Conservation (phyloP, 495 filamentous ascomycete genomes). For the Xylaria acuta region DNA sequence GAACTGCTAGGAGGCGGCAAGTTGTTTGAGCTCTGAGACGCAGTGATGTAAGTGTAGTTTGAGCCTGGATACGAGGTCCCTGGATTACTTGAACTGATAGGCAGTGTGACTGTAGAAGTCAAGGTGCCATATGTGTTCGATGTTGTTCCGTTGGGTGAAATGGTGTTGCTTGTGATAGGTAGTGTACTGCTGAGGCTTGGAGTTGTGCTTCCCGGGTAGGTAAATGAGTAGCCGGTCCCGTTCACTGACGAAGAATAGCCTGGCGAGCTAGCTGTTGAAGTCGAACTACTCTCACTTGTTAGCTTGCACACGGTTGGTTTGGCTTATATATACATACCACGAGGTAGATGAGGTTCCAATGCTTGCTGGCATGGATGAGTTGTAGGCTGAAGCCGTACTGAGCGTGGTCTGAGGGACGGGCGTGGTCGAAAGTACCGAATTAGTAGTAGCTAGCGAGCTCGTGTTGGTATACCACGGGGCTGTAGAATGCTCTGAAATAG, state of each 20-base stretch:
- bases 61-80: neutral
- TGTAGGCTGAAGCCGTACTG: neutral
- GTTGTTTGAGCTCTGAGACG: neutral
- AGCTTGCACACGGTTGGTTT: neutral
- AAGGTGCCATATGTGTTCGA: neutral
- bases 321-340: constrained; percentile 5
- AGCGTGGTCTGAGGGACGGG: neutral
- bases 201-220: neutral
- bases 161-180: neutral
- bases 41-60: no score
- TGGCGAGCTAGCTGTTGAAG: neutral
- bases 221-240: constrained; percentile 9
- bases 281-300: constrained; percentile 1
- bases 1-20: neutral
- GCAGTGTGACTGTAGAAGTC: neutral
- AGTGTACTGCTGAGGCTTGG: neutral
- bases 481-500: constrained; percentile 11
- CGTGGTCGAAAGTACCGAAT: neutral
- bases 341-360: neutral
- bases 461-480: constrained; percentile 21
- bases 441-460: neutral
- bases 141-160: neutral
- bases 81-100: neutral
- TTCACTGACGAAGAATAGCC: constrained; percentile 1
- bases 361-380: neutral